Percentiles rank a stretch among this genome's conserved stretches.
These are phyloP conservation scores for Candida taoyuanica DNA, from an alignment of 805 yeast genomes.

Conservation along the genomic window DNA sequence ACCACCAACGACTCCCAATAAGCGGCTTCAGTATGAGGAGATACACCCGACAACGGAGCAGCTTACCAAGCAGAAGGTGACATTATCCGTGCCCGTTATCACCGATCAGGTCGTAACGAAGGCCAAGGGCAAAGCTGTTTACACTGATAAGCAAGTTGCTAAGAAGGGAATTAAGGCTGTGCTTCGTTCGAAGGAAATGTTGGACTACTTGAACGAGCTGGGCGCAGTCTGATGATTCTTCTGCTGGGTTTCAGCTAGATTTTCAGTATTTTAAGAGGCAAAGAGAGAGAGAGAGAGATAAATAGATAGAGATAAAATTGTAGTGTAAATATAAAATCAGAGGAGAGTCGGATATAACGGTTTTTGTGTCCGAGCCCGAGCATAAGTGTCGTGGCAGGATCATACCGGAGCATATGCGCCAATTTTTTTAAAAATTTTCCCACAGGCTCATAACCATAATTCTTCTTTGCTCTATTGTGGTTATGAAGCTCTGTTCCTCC, in stretches of 20 bases:
- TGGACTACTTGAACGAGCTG: slow-evolving; percentile 7
- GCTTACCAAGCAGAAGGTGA: not conserved
- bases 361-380: too few relatives aligned
- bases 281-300: too few relatives aligned
- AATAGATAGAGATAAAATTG: too few relatives aligned
- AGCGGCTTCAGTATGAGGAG: slow-evolving; percentile 1
- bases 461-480: too few relatives aligned
- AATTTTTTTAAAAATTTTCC: too few relatives aligned
- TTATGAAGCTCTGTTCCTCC: slow-evolving; percentile 4
- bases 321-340: too few relatives aligned
- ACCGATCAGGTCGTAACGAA: slow-evolving; percentile 1
- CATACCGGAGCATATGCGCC: too few relatives aligned
- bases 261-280: too few relatives aligned
- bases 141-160: slow-evolving; percentile 1
- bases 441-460: slow-evolving; percentile 15
- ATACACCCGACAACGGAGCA: slow-evolving; percentile 7
- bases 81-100: slow-evolving; percentile 8
- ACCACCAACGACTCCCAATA: slow-evolving; percentile 21
- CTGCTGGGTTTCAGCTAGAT: too few relatives aligned
- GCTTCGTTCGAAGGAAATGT: not conserved
- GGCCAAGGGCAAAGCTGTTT: not conserved
- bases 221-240: too few relatives aligned
- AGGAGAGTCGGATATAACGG: too few relatives aligned
- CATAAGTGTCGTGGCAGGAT: too few relatives aligned
- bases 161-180: slow-evolving; percentile 4